Percentiles rank a stretch among this genome's conserved stretches.
Evolutionary conservation across 2,329 filamentous ascomycete species (phyloP).

Genomic region (Emergomyces pasteurianus): DNA sequence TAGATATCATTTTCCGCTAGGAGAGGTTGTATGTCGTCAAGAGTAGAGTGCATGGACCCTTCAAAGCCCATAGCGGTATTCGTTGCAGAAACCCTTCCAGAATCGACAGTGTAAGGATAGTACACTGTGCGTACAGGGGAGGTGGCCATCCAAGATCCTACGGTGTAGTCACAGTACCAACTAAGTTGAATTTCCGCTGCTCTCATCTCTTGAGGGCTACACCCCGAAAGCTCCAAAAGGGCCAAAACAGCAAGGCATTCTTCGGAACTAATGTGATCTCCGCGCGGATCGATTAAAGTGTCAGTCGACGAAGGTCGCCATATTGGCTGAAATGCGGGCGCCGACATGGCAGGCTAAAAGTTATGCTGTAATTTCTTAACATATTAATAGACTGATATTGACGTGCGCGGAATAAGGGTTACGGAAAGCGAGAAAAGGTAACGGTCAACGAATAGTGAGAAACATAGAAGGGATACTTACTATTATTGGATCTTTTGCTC

Average conservation of each 20-base stretch:
- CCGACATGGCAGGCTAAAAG: background rate
- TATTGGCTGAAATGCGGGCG: background rate
- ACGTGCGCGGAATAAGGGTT: background rate
- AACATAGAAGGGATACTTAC: too few species aligned
- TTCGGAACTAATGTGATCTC: background rate
- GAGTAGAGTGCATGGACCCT: background rate
- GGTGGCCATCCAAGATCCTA: background rate
- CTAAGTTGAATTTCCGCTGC: background rate
- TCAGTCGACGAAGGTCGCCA: background rate
- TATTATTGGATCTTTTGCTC: too few species aligned
- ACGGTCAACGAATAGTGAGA: too few species aligned
- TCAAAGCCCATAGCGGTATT: background rate
- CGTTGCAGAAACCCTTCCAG: background rate
- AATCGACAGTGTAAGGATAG: background rate
- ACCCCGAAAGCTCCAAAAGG: background rate
- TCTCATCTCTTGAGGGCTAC: background rate
- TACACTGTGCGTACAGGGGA: background rate
- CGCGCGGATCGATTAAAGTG: background rate
- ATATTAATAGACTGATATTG: background rate
- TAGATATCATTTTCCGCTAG: background rate
- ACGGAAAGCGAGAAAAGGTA: background rate
- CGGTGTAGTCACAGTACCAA: background rate
- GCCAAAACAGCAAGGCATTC: background rate
- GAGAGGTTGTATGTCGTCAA: background rate
- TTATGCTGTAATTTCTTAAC: background rate